Conservation (phyloP, 202 grass and related monocot species). For the Zizania palustris region DNA sequence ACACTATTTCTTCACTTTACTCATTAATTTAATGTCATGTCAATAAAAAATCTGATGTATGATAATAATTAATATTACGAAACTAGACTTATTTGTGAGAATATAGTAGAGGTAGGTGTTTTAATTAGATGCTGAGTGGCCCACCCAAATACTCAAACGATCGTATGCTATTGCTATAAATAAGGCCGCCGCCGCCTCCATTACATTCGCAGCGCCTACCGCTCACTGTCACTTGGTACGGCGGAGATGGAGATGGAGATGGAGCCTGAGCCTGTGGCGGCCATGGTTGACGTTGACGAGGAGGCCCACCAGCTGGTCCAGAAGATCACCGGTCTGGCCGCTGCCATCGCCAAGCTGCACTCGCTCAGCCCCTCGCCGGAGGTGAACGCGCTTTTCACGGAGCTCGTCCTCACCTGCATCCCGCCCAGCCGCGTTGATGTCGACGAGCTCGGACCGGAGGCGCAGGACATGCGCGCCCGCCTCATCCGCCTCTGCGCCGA, state of each 20-base stretch:
- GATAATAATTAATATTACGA: too few relatives aligned
- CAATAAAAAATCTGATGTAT: too few relatives aligned
- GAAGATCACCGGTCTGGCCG: slow-evolving; percentile 58
- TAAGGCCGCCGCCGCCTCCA: too few relatives aligned
- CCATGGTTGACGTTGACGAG: slow-evolving; percentile 21
- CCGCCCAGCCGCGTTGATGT: slow-evolving; percentile 60
- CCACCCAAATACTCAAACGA: too few relatives aligned
- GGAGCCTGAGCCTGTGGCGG: neutral
- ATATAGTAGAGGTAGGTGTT: too few relatives aligned
- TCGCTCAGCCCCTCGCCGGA: slow-evolving; percentile 63
- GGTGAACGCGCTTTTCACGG: slow-evolving; percentile 78
- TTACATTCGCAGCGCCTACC: too few relatives aligned
- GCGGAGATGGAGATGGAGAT: slow-evolving; percentile 28
- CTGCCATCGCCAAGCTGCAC: slow-evolving; percentile 54
- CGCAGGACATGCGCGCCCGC: slow-evolving; percentile 60
- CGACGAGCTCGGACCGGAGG: slow-evolving; percentile 42
- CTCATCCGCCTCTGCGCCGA: slow-evolving; percentile 66
- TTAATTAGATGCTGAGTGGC: too few relatives aligned
- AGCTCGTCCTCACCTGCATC: slow-evolving; percentile 75
- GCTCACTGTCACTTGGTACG: too few relatives aligned
- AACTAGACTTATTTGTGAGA: too few relatives aligned
- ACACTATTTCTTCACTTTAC: too few relatives aligned
- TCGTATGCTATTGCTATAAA: too few relatives aligned
- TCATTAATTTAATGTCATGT: too few relatives aligned
- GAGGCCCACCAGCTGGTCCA: slow-evolving; percentile 37